Conservation (phyloP, 768 basidiomycete genomes). For the Pulveroboletus sp. region DNA sequence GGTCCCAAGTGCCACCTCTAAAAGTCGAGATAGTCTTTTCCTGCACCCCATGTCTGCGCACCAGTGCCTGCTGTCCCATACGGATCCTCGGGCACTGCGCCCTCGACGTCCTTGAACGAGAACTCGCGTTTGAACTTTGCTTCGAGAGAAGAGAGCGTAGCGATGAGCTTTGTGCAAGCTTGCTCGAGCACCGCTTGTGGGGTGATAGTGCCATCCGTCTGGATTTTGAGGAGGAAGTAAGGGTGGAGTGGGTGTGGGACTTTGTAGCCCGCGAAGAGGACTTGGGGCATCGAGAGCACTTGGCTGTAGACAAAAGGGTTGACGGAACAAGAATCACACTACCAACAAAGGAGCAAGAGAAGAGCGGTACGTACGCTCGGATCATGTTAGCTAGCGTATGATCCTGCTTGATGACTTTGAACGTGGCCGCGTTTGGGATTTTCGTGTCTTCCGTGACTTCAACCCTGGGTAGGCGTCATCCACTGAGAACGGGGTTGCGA, state of each 20-base stretch:
- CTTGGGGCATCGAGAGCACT: slow-evolving; percentile 79
- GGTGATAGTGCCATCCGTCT: slow-evolving; percentile 84
- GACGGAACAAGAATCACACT: neutral
- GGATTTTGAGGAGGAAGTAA: slow-evolving; percentile 90
- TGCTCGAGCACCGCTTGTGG: slow-evolving; percentile 80
- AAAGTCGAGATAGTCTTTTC: slow-evolving; percentile 53
- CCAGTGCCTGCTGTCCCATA: slow-evolving; percentile 43
- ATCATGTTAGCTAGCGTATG: slow-evolving; percentile 97
- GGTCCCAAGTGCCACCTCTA: slow-evolving; percentile 22
- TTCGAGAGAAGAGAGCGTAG: slow-evolving; percentile 60
- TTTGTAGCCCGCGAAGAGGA: slow-evolving; percentile 97
- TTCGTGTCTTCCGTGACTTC: slow-evolving; percentile 94
- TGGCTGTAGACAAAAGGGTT: slow-evolving; percentile 49
- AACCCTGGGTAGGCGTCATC: slow-evolving; percentile 50
- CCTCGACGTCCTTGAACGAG: slow-evolving; percentile 69
- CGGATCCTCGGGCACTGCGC: slow-evolving; percentile 42
- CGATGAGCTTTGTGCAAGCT: slow-evolving; percentile 79
- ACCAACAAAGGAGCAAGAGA: slow-evolving; percentile 6
- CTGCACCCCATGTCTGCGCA: slow-evolving; percentile 41
- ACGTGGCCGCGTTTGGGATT: slow-evolving; percentile 94
- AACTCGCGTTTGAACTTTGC: slow-evolving; percentile 80
- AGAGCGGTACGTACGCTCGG: slow-evolving; percentile 63
- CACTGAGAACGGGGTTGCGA: neutral
- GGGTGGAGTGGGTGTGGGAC: slow-evolving; percentile 96
- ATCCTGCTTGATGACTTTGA: slow-evolving; percentile 94